A percentile compares a stretch with the other conserved stretches of the same genome.
Evolutionary conservation across 768 basidiomycete species (phyloP).

Genomic region (Saitozyma podzolica): DNA sequence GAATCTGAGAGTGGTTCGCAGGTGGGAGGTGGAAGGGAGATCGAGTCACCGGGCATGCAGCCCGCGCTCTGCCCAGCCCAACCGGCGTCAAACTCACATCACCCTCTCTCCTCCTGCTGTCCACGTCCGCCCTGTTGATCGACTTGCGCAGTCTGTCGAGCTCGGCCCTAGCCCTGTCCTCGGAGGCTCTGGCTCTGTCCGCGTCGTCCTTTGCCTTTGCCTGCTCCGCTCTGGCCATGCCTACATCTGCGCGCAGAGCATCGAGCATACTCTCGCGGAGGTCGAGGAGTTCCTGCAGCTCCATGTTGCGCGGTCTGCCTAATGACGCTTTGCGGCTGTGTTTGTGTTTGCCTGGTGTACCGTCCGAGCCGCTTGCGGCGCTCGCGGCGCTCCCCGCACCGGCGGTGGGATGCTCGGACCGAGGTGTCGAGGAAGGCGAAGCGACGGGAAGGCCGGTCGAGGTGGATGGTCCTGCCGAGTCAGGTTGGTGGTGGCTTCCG

Average conservation of each 20-base stretch:
- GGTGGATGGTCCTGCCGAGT: too few species aligned
- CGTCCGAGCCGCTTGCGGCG: background rate
- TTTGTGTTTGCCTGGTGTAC: background rate
- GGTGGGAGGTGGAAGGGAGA: too few species aligned
- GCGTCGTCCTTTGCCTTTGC: slow-evolving; percentile 36
- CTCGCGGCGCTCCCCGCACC: too few species aligned
- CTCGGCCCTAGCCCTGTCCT: slow-evolving; percentile 29
- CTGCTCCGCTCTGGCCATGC: slow-evolving; percentile 38
- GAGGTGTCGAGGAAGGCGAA: slow-evolving; percentile 3
- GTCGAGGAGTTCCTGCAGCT: slow-evolving; percentile 37
- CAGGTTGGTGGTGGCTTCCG: too few species aligned
- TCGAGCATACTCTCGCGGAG: slow-evolving; percentile 39
- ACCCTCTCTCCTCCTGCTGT: slow-evolving; percentile 14
- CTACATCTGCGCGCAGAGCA: slow-evolving; percentile 38
- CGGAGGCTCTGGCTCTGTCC: slow-evolving; percentile 12
- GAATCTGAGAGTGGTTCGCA: too few species aligned
- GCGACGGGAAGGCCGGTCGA: background rate
- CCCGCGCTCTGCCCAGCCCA: too few species aligned
- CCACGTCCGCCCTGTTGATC: slow-evolving; percentile 4
- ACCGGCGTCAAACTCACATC: slow-evolving; percentile 12
- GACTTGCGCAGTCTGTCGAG: slow-evolving; percentile 12
- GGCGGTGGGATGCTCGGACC: too few species aligned
- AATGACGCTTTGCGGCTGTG: slow-evolving; percentile 14
- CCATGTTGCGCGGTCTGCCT: slow-evolving; percentile 16
- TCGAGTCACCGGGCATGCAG: too few species aligned